phyloP scores from a whole-genome alignment of 805 yeast species.

The Nakazawaea anatomiae region DNA sequence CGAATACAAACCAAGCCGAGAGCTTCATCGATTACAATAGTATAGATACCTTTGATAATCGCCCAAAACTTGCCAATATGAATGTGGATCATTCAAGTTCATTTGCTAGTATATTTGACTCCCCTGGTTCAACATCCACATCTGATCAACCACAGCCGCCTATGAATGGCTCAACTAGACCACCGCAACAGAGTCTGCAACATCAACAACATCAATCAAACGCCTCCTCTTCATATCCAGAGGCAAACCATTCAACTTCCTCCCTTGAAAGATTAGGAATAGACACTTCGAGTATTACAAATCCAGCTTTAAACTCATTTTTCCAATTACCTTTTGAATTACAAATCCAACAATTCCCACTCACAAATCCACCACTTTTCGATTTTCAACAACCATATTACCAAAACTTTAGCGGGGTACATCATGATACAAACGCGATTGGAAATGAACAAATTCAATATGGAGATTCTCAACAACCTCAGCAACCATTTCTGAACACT shows the following conservation, averaged over 20 bases:
- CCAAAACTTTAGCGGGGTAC: neutral
- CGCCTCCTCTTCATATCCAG: neutral
- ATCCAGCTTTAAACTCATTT: conserved; percentile 9
- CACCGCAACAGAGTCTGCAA: neutral
- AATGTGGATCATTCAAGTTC: neutral
- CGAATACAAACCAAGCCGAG: neutral
- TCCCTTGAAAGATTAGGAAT: neutral
- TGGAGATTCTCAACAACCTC: neutral
- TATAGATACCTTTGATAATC: neutral
- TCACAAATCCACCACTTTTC: conserved; percentile 29
- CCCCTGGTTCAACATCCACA: neutral
- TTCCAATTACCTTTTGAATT: conserved; percentile 11
- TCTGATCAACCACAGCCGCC: neutral
- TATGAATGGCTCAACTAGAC: neutral
- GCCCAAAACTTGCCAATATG: neutral
- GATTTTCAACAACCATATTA: conserved; percentile 19
- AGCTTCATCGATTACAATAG: neutral
- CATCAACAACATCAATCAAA: neutral
- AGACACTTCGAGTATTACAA: conserved; percentile 3
- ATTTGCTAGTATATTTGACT: neutral
- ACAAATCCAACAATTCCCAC: conserved; percentile 24
- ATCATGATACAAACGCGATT: neutral
- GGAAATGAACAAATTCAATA: neutral
- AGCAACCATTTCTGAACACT: neutral
- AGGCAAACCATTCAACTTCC: neutral